Percentiles rank a stretch among this genome's conserved stretches.
phyloP scores from a whole-genome alignment of 768 basidiomycete species.

The Boletus pseudo-olivaceus region DNA sequence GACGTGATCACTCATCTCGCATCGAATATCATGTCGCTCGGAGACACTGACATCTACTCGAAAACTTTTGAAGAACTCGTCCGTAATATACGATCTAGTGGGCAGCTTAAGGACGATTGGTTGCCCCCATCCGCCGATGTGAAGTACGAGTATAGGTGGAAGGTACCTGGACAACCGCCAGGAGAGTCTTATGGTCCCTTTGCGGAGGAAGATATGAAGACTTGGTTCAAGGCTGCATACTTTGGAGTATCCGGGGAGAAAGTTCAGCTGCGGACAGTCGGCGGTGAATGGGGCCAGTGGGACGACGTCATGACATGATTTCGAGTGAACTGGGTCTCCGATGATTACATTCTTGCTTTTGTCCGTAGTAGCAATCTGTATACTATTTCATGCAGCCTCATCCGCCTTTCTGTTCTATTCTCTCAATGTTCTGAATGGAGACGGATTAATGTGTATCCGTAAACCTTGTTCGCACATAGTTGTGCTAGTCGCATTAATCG shows the following conservation, averaged over 20 bases:
- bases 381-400: constrained; percentile 6
- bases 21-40: constrained; percentile 82
- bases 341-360: background rate
- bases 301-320: constrained; percentile 53
- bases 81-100: constrained; percentile 67
- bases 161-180: constrained; percentile 46
- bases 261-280: constrained; percentile 64
- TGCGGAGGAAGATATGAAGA: constrained; percentile 70
- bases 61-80: constrained; percentile 84
- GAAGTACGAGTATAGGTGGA: constrained; percentile 83
- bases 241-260: constrained; percentile 79
- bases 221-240: constrained; percentile 78
- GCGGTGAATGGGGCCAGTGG: constrained; percentile 76
- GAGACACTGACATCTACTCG: constrained; percentile 83
- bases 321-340: background rate
- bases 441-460: background rate
- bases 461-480: constrained; percentile 1
- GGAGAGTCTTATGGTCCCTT: constrained; percentile 76
- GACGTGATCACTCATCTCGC: constrained; percentile 82
- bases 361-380: constrained; percentile 14
- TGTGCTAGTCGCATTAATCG: constrained; percentile 16
- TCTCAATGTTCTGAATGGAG: background rate
- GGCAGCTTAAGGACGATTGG: constrained; percentile 67
- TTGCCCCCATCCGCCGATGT: constrained; percentile 71
- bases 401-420: background rate